Evolutionary conservation across 441 rosid genomes (phyloP).

Genomic region (Croton laevigatus): DNA sequence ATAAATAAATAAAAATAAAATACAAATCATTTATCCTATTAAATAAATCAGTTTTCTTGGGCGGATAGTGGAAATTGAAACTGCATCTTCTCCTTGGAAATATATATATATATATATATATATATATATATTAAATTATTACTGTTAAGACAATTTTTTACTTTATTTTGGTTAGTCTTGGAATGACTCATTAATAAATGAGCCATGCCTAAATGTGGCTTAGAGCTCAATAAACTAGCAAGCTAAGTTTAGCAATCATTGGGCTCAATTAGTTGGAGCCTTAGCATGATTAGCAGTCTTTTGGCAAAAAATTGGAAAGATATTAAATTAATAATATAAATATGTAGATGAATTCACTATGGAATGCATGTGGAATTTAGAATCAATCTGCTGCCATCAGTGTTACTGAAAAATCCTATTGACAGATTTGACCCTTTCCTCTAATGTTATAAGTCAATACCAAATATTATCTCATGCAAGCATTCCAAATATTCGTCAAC

Average conservation of each 20-base stretch:
- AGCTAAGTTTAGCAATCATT: not conserved
- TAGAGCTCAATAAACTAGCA: not conserved
- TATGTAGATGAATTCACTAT: no score
- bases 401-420: slow-evolving; percentile 5
- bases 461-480: not conserved
- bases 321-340: no score
- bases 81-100: no score
- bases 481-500: not conserved
- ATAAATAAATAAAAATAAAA: no score
- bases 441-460: not conserved
- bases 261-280: not conserved
- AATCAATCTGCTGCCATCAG: not conserved
- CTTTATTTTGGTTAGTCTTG: slow-evolving; percentile 11
- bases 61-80: no score
- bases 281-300: not conserved
- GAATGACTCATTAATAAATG: not conserved
- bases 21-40: no score
- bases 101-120: no score
- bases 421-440: not conserved
- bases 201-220: not conserved
- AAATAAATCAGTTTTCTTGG: no score
- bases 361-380: not conserved
- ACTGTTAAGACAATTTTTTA: not conserved
- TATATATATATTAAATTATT: no score
- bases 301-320: not conserved